Percentiles rank a stretch among this genome's conserved stretches.
These are phyloP conservation scores for Guadua angustifolia DNA, from an alignment of 176 grass and related monocot genomes.

Conservation along the genomic window DNA sequence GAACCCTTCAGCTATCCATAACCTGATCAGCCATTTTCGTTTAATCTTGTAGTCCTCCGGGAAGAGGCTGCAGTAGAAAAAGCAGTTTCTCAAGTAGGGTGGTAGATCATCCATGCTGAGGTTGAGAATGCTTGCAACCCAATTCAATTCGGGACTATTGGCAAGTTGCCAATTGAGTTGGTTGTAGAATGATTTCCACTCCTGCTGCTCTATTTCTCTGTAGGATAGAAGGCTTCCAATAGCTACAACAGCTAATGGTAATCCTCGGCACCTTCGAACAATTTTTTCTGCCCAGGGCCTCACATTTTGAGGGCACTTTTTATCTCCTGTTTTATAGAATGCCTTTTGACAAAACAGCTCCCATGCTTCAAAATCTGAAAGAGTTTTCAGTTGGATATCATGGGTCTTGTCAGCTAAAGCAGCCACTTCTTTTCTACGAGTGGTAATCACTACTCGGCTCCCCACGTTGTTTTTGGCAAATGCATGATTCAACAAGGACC, in stretches of 20 bases:
- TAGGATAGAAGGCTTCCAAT: constrained; percentile 9
- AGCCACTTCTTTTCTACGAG: constrained; percentile 19
- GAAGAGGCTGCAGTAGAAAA: background rate
- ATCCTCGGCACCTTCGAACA: background rate
- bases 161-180: constrained; percentile 26
- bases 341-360: constrained; percentile 46
- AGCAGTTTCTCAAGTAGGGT: background rate
- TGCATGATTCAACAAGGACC: constrained; percentile 15
- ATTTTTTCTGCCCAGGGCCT: background rate
- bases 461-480: constrained; percentile 5
- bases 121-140: background rate
- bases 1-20: constrained; percentile 16
- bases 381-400: background rate
- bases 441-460: constrained; percentile 51
- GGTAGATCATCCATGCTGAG: background rate
- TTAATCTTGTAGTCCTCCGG: background rate
- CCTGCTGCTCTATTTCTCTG: background rate
- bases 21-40: constrained; percentile 7
- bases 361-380: constrained; percentile 30
- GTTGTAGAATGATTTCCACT: constrained; percentile 10
- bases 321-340: background rate
- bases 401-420: background rate
- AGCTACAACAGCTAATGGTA: background rate
- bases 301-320: too few species aligned
- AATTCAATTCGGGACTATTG: background rate